phyloP scores from a whole-genome alignment of 768 basidiomycete genomes.

The Leccinum imitatum region DNA sequence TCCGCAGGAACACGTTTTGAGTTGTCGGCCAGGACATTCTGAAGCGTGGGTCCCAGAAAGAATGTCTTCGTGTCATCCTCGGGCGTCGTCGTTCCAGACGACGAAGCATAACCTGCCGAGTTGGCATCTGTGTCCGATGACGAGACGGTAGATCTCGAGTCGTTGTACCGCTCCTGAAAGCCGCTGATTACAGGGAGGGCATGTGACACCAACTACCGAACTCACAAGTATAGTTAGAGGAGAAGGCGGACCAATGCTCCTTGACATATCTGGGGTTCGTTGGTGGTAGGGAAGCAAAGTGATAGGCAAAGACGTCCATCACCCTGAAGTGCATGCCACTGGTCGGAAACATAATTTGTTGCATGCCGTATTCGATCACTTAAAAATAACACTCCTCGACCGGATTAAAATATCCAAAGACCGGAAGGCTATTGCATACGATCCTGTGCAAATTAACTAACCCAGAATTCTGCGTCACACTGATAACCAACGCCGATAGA shows the following conservation, averaged over 20 bases:
- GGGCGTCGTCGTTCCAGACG: constrained; percentile 33
- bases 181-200: neutral
- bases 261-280: constrained; percentile 10
- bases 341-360: constrained; percentile 13
- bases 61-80: constrained; percentile 30
- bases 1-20: neutral
- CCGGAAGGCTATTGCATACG: constrained; percentile 3
- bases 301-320: neutral
- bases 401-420: constrained; percentile 7
- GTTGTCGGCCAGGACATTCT: constrained; percentile 6
- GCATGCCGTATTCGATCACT: constrained; percentile 7
- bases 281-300: neutral
- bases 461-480: constrained; percentile 39
- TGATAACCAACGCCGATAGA: constrained; percentile 83
- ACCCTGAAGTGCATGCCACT: neutral
- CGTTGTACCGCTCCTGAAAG: constrained; percentile 5
- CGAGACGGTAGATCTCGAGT: constrained; percentile 8
- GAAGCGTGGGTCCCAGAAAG: constrained; percentile 18
- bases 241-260: constrained; percentile 10
- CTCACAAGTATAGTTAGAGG: constrained; percentile 12
- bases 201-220: neutral
- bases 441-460: neutral
- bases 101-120: constrained; percentile 24
- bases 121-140: constrained; percentile 26
- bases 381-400: neutral